Evolutionary conservation across 495 filamentous ascomycete species (phyloP).

Genomic region (Penicillium atrosanguineum): DNA sequence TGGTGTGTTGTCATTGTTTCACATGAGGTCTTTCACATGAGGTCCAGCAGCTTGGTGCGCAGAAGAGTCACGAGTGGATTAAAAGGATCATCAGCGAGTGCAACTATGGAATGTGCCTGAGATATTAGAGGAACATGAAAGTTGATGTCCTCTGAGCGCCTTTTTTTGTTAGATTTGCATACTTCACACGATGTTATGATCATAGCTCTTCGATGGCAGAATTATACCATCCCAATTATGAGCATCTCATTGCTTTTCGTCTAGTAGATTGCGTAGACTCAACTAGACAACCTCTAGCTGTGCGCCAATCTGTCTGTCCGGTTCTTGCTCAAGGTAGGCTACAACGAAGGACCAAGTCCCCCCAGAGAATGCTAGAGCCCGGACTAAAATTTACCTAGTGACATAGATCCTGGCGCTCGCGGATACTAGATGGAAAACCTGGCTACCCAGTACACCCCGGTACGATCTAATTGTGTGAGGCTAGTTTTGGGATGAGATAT

Average conservation of each 20-base stretch:
- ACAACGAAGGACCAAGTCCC: too few species aligned
- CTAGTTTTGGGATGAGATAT: background rate
- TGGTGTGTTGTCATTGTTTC: too few species aligned
- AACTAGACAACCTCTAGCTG: too few species aligned
- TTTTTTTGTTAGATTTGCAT: slow-evolving; percentile 1
- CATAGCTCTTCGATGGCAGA: slow-evolving; percentile 1
- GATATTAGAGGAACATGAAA: background rate
- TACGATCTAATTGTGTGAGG: too few species aligned
- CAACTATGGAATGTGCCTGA: background rate
- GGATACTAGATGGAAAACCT: too few species aligned
- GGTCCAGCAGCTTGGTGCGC: background rate
- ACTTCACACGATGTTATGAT: slow-evolving; percentile 24
- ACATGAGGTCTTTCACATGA: background rate
- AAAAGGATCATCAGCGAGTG: background rate
- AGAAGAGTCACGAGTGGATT: background rate
- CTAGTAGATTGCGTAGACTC: background rate
- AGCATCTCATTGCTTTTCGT: background rate
- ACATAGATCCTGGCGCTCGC: too few species aligned
- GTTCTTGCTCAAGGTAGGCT: too few species aligned
- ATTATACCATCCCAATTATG: background rate
- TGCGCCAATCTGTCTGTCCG: too few species aligned
- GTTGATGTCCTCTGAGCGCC: background rate
- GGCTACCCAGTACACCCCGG: too few species aligned
- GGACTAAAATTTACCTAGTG: too few species aligned
- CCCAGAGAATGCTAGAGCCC: too few species aligned